Percentiles rank a stretch among this genome's conserved stretches.
Evolutionary conservation across 805 yeast genomes (phyloP).

Genomic region (Myxozyma neotropica): DNA sequence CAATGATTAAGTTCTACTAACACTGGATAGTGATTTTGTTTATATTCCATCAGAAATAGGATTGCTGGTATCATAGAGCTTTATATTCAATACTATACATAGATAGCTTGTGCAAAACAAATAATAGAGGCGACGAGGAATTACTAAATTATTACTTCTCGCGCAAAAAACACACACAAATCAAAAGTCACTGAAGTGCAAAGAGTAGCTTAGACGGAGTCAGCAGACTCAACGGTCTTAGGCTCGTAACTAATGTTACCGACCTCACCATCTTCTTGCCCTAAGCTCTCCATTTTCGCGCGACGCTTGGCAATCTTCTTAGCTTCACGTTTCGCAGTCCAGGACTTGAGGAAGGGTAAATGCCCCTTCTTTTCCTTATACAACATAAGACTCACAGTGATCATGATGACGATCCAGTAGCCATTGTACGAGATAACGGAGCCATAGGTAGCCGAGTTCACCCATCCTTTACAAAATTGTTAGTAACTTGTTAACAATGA

Average conservation of each 20-base stretch:
- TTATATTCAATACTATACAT: not conserved
- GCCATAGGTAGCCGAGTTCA: conserved; percentile 92
- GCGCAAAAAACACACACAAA: conserved; percentile 2
- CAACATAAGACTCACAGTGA: conserved; percentile 60
- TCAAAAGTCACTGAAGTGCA: not conserved
- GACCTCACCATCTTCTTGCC: not conserved
- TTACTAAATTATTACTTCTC: conserved; percentile 7
- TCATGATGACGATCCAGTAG: conserved; percentile 78
- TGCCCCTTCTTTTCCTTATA: conserved; percentile 78
- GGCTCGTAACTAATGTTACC: not conserved
- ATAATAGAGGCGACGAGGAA: not conserved
- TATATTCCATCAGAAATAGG: too few species aligned
- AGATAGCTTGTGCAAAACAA: not conserved
- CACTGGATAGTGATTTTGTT: too few species aligned
- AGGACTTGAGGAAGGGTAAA: conserved; percentile 24
- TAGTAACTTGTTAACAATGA: not conserved
- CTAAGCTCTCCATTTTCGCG: conserved; percentile 1
- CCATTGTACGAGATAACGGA: conserved; percentile 85
- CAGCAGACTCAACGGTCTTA: conserved; percentile 9
- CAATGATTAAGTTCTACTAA: too few species aligned
- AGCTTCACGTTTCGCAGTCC: conserved; percentile 18
- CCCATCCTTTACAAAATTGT: conserved; percentile 58
- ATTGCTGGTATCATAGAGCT: too few species aligned
- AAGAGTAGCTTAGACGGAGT: conserved; percentile 5
- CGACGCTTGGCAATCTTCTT: conserved; percentile 12